A percentile compares a stretch with the other conserved stretches of the same genome.
Evolutionary conservation across 1,284 basidiomycete genomes (phyloP).

Genomic region (Malassezia sympodialis): DNA sequence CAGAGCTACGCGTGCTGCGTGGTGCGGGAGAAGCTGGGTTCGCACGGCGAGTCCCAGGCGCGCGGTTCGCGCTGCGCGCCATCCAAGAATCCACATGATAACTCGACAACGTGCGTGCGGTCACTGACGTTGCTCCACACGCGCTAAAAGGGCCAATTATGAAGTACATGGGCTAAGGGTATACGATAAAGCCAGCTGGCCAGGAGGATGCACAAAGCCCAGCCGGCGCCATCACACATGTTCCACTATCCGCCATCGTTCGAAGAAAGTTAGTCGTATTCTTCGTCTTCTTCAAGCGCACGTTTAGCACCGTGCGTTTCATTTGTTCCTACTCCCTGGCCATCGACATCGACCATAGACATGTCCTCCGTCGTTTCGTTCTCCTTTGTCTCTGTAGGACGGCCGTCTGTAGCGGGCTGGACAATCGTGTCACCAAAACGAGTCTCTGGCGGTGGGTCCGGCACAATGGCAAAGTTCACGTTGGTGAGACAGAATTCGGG

Average conservation of each 20-base stretch:
- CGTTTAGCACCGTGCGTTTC: slow-evolving; percentile 31
- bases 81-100: neutral
- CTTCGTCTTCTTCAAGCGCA: slow-evolving; percentile 43
- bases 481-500: slow-evolving; percentile 71
- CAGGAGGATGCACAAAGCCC: neutral
- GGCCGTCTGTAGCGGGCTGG: slow-evolving; percentile 1
- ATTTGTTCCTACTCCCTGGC: slow-evolving; percentile 1
- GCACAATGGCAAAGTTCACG: slow-evolving; percentile 84
- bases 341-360: slow-evolving; percentile 19
- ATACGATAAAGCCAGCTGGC: neutral
- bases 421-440: slow-evolving; percentile 10
- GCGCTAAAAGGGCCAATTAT: neutral
- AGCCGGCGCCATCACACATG: neutral
- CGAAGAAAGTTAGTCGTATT: slow-evolving; percentile 31
- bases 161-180: neutral
- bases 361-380: neutral
- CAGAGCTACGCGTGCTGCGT: neutral
- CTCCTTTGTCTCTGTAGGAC: slow-evolving; percentile 13
- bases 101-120: neutral
- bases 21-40: neutral
- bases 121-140: neutral
- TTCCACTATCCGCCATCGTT: neutral
- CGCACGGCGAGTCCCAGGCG: neutral
- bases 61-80: neutral
- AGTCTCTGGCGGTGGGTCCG: slow-evolving; percentile 58